Base-by-base conservation (phyloP, 306 rosid genomes). In the Neltuma alba region DNA sequence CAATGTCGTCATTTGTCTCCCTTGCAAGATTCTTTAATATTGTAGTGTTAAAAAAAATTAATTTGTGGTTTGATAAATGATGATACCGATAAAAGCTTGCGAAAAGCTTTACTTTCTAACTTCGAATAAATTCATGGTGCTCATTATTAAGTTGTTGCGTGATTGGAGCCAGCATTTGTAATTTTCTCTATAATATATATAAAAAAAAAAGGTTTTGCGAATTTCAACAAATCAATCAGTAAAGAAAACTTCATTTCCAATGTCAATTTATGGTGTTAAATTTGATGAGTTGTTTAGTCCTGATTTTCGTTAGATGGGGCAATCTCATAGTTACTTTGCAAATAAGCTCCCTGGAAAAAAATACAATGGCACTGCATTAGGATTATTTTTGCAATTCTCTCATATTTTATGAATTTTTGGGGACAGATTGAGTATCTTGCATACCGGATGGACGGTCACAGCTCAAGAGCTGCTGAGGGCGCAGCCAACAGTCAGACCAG, bases 381-480 rank as follows among this genome's bases (percentile, higher is more conserved):
- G 30, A 38, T 20, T 65, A 65, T 25, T 6, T n/a, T 44, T 20
- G 30, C 72, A 14, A 10, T 68, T 74, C 36, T 74, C 28, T 30
- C 33, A 7, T 50, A 50, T 48, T 16, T 48, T 18, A 18, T 69
- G 83, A 12, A 21, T 38, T 68, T 68, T 68, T 15, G 40, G 61
- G 74, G 33, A 42, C 66, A 74, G 27, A 9, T 36, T 45, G 62
- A 55, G 40, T 45, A 58, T 44, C 44, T 74, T 57, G 45, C 44
- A 20, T 16, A 37, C 55, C 20, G 34, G 70, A 77, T 77, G 76
- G 85, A 76, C 4, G 10, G 79, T 38, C 42, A 63, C 66, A 52
- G 9, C 64, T 62, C 0, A 10, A 42, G 65, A 61, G 38, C 44
- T 6, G 25, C 2, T 37, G 36, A 21, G 37, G 77, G 50, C 16